phyloP scores from a whole-genome alignment of 331 rosid species.

The Quercus phellos region DNA sequence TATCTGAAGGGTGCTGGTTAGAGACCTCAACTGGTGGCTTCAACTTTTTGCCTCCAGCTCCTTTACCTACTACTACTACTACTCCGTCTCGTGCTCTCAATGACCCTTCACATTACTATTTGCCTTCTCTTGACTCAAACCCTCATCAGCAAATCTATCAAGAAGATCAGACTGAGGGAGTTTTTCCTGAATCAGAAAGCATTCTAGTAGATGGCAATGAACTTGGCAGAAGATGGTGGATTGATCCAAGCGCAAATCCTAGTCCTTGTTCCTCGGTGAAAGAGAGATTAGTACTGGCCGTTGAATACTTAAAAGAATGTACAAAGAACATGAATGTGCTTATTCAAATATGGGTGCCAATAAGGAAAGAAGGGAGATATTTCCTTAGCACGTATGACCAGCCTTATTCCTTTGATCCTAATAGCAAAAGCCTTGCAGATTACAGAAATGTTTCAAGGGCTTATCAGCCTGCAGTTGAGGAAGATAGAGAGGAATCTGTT shows the following conservation, averaged over 20 bases:
- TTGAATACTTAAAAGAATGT: slow-evolving; percentile 39
- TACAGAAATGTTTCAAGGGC: slow-evolving; percentile 13
- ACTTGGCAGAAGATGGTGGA: slow-evolving; percentile 42
- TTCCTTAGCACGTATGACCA: slow-evolving; percentile 16
- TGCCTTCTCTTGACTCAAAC: not conserved
- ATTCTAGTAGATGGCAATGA: slow-evolving; percentile 14
- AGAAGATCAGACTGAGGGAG: not conserved
- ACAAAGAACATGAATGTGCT: slow-evolving; percentile 25
- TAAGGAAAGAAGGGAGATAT: slow-evolving; percentile 11
- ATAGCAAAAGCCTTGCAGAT: not conserved
- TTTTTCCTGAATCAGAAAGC: slow-evolving; percentile 1
- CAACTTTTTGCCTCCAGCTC: not conserved
- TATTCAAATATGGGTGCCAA: slow-evolving; percentile 58
- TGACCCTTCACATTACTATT: slow-evolving; percentile 7
- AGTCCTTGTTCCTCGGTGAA: slow-evolving; percentile 35
- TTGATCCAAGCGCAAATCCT: slow-evolving; percentile 32
- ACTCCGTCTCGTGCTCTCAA: not conserved
- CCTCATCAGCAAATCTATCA: slow-evolving; percentile 18
- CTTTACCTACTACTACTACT: not conserved
- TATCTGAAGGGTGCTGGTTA: slow-evolving; percentile 48
- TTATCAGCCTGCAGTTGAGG: slow-evolving; percentile 4
- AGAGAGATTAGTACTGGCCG: slow-evolving; percentile 39
- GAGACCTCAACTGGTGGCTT: slow-evolving; percentile 23
- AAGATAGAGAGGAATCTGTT: slow-evolving; percentile 1
- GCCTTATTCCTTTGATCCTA: slow-evolving; percentile 8